Conservation (phyloP, 1,284 basidiomycete genomes). For the Cutaneotrichosporon curvatum region DNA sequence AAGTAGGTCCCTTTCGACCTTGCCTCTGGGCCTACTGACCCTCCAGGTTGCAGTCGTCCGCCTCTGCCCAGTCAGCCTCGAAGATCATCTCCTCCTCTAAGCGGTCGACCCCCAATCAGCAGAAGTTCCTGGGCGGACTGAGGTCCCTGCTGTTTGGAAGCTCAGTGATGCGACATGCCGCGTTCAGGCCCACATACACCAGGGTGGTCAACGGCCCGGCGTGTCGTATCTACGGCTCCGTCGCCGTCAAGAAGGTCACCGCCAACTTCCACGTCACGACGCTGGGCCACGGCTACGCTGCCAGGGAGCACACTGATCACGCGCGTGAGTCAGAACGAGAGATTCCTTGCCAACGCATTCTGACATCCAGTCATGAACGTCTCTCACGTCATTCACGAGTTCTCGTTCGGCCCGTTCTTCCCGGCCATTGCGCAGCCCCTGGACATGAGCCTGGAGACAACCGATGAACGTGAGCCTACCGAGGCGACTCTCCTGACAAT, state of each 20-base stretch:
- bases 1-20: constrained; percentile 48
- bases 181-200: constrained; percentile 65
- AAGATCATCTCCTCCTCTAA: constrained; percentile 36
- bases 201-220: constrained; percentile 61
- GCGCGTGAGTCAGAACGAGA: constrained; percentile 54
- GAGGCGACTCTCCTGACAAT: neutral
- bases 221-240: constrained; percentile 77
- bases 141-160: constrained; percentile 48
- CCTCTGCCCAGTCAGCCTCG: constrained; percentile 26
- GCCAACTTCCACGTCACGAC: constrained; percentile 86
- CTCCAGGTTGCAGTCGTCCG: constrained; percentile 5
- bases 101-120: constrained; percentile 37
- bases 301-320: constrained; percentile 80
- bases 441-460: constrained; percentile 79
- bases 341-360: too few species aligned
- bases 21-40: neutral
- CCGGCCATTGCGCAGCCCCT: constrained; percentile 92
- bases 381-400: constrained; percentile 90
- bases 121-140: constrained; percentile 33
- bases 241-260: constrained; percentile 84
- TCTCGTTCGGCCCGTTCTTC: constrained; percentile 94
- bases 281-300: constrained; percentile 86
- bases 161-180: constrained; percentile 53
- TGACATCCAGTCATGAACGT: constrained; percentile 78
- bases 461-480: constrained; percentile 61